These are phyloP conservation scores for Suhomyces kunorum DNA, from an alignment of 1,139 yeast genomes.

Conservation along the genomic window DNA sequence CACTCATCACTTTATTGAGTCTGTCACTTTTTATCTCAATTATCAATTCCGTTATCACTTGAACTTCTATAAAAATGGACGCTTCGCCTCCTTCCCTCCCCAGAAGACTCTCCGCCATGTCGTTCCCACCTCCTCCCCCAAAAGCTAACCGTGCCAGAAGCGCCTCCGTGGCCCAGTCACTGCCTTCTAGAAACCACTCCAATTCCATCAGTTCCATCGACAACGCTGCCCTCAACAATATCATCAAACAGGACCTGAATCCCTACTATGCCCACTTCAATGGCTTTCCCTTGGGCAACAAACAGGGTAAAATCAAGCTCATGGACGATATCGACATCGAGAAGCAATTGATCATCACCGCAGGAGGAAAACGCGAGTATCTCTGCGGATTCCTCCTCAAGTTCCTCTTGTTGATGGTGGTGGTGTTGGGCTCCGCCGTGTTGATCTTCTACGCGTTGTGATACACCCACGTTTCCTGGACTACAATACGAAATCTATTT, in stretches of 20 bases:
- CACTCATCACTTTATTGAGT: no score
- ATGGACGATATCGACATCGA: constrained; percentile 39
- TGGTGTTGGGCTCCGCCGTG: constrained; percentile 39
- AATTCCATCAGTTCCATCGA: constrained; percentile 21
- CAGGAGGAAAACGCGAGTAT: constrained; percentile 41
- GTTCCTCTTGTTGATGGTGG: constrained; percentile 29
- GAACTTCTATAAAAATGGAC: background rate
- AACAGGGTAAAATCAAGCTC: constrained; percentile 20
- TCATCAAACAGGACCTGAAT: constrained; percentile 19
- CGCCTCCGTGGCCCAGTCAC: constrained; percentile 9
- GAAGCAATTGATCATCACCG: constrained; percentile 40
- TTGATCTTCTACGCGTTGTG: constrained; percentile 40
- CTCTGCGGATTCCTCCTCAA: constrained; percentile 37
- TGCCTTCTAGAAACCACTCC: constrained; percentile 20
- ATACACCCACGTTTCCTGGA: background rate
- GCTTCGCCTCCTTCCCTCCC: constrained; percentile 7
- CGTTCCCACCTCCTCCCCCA: constrained; percentile 1
- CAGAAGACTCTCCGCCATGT: constrained; percentile 7
- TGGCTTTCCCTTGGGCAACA: constrained; percentile 4
- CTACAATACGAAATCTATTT: background rate
- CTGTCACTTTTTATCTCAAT: no score
- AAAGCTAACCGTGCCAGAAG: constrained; percentile 10
- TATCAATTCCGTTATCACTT: no score
- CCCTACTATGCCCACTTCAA: constrained; percentile 11
- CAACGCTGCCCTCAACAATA: constrained; percentile 15